Evolutionary conservation across 257 asterid species (phyloP), one percentile per base, ranked within the genome.

Genomic region (Verbena officinalis): DNA sequence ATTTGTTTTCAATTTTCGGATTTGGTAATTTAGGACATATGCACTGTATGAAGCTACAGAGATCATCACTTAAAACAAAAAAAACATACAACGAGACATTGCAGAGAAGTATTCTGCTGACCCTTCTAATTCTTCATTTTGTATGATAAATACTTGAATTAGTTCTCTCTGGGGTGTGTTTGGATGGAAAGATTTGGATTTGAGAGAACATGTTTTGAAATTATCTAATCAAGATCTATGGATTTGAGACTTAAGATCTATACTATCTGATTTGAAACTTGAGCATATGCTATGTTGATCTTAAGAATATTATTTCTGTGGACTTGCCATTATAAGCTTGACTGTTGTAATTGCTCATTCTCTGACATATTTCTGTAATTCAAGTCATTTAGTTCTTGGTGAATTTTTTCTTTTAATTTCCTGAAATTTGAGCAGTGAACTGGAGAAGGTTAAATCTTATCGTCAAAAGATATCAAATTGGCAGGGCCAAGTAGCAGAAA

Each of bases 401-500:
- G 59, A 43, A 19, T 48, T 36, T 56, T 66, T 73, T 56, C 69
- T 46, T 68, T 67, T 68, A 57, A 50, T 64, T 68, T 61, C 70
- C 39, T 50, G 20, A 57, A 52, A 62, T 69, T 74, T 54, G 62
- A 46, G 66, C 85, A 94, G 99, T 75, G 97, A 94, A 79, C 72
- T 77, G 64, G 96, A 83, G 82, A 94, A 88, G 90, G 99, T 86
- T 84, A 88, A 86, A 80, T 84, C 92, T 56, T 78, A 84, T 67
- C 93, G 95, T 55, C 81, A 77, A 62, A 90, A 86, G 80, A 85
- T 94, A 76, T 77, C 87, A 55, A 76, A 82, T 44, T 90, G 99
- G 97, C 96, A 88, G 82, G 73, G 76, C 50, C 95, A 90, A 77
- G 90, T 94, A 55, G 81, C 95, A 17, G 97, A 86, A 56, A 86